Base-by-base conservation (phyloP, 352 stramenopile genomes). In the Phytophthora cajani region DNA sequence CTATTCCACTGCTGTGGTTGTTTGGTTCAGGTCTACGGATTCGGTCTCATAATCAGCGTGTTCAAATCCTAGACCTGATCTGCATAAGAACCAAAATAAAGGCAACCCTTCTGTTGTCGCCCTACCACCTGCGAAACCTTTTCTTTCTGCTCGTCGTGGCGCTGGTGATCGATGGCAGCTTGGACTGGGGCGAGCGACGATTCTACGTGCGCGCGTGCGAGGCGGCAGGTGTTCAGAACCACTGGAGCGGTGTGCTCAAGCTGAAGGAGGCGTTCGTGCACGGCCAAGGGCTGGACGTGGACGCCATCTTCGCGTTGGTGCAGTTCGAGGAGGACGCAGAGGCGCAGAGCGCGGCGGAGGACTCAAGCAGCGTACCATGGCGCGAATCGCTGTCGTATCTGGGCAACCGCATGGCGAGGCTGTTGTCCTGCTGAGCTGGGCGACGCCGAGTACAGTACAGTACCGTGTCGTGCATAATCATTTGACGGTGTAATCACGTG, bases 391-490 rank as follows among this genome's bases (percentile, higher is more conserved):
- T 81, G 2, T 30, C 55, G 54, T 84, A 81, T 58, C 16, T 70
- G 11, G 64, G 58, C 33, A 57, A 77, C 27, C 65, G 74, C 16
- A 33, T 81, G 4, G 71, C 76, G 5, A 46, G 62, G 42, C 53
- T 79, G 5, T 40, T 86, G 46, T 67, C 70, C 10, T 84, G 68
- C 58, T 95, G 62, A 92, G 75, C 69, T 80, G 72, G 17, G 23
- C 23, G 23, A 27, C 23, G 23, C 23, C 19, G 77, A 14, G 9
- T 7, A 52, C 42, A 23, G 27, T 32, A 23, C 21, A 23, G 27
- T 32, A 42, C 36, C 36, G 36, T 42, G 38, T 1, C 30, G 30
- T 33, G 30, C 30, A 33, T 9, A 33, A 32, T 8, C 27, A 32
- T 32, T 32, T 8, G 27, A 32, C 7, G 27, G 27, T 32, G 27